These are phyloP conservation scores for Cytospora paraplurivora DNA, from an alignment of 2,329 filamentous ascomycete genomes.

Conservation along the genomic window DNA sequence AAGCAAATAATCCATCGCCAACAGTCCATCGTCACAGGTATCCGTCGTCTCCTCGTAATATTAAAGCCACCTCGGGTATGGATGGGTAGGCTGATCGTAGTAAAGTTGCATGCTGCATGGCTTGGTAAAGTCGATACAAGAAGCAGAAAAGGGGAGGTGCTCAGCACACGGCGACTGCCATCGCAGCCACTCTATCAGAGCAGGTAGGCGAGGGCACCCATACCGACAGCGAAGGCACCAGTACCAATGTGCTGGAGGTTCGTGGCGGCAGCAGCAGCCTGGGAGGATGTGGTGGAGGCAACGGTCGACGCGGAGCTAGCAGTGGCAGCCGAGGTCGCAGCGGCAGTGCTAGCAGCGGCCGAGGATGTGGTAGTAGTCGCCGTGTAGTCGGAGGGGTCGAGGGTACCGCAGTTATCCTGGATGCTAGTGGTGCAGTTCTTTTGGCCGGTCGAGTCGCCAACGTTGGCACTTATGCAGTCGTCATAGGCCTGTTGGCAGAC, in stretches of 20 bases:
- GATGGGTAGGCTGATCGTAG: slow-evolving; percentile 21
- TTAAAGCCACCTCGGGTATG: slow-evolving; percentile 27
- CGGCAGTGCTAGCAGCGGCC: slow-evolving; percentile 21
- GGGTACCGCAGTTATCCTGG: slow-evolving; percentile 49
- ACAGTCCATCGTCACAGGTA: slow-evolving; percentile 27
- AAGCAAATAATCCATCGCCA: slow-evolving; percentile 19
- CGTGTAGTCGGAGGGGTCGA: slow-evolving; percentile 39
- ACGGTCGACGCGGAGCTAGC: slow-evolving; percentile 22
- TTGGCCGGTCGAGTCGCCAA: slow-evolving; percentile 47
- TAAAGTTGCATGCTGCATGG: slow-evolving; percentile 22
- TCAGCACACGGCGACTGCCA: slow-evolving; percentile 19
- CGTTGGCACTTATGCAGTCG: slow-evolving; percentile 49
- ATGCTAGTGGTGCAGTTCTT: slow-evolving; percentile 52
- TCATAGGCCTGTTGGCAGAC: slow-evolving; percentile 53
- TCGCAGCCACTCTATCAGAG: slow-evolving; percentile 41
- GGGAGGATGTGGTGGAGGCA: slow-evolving; percentile 31
- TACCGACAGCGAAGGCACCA: slow-evolving; percentile 51
- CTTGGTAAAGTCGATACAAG: slow-evolving; percentile 29
- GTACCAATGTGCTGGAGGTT: slow-evolving; percentile 43
- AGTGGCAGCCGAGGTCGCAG: slow-evolving; percentile 22
- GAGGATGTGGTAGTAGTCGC: slow-evolving; percentile 32
- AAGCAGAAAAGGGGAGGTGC: slow-evolving; percentile 25
- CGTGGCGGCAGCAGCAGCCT: slow-evolving; percentile 35
- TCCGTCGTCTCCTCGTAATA: slow-evolving; percentile 30
- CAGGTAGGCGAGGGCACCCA: slow-evolving; percentile 56